Evolutionary conservation across 208 protist species (phyloP).

Genomic region (Kentomonas sorsogonicus): DNA sequence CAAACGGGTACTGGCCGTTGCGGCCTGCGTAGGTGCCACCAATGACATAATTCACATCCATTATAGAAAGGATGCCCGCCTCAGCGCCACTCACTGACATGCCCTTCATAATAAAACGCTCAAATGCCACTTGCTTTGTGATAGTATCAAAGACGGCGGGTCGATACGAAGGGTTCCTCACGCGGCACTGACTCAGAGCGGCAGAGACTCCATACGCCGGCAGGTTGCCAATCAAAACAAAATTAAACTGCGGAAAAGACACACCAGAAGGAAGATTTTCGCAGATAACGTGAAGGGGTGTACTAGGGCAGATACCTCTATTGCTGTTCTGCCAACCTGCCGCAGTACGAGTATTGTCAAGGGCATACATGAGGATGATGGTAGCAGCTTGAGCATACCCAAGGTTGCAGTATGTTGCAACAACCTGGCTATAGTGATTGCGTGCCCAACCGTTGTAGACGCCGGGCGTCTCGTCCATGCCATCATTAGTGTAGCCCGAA

Average conservation of each 20-base stretch:
- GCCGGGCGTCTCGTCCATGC: not conserved
- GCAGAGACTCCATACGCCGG: too few relatives aligned
- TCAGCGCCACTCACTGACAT: too few relatives aligned
- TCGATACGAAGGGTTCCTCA: not conserved
- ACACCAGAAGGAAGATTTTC: not conserved
- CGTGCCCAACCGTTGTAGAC: not conserved
- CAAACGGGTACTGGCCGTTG: too few relatives aligned
- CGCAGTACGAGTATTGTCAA: not conserved
- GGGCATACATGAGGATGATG: too few relatives aligned
- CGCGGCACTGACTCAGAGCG: not conserved
- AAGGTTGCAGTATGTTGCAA: not conserved
- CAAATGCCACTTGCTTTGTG: too few relatives aligned
- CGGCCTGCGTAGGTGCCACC: too few relatives aligned
- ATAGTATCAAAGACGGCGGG: not conserved
- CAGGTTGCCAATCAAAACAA: not conserved
- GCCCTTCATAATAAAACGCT: too few relatives aligned
- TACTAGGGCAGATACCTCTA: not conserved
- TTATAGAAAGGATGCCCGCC: too few relatives aligned
- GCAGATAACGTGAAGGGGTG: not conserved
- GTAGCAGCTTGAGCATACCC: not conserved
- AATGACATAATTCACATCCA: too few relatives aligned
- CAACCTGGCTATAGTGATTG: not conserved
- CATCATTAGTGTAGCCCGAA: slow-evolving; percentile 27
- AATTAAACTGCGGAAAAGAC: not conserved
- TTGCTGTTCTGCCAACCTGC: not conserved